Conservation (phyloP, 192 early-diverging fungal species). For the Gigaspora rosea region DNA sequence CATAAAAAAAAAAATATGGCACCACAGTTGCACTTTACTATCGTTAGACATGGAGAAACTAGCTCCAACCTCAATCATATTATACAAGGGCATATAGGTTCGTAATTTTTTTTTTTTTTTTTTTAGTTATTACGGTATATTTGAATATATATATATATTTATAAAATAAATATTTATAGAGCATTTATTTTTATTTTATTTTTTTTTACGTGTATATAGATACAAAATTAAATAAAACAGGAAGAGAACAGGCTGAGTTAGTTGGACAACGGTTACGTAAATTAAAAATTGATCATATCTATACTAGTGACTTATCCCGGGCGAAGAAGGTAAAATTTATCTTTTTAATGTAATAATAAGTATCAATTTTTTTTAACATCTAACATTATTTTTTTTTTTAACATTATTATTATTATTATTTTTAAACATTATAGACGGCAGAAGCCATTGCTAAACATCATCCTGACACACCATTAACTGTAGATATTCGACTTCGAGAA, state of each 20-base stretch:
- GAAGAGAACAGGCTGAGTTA: constrained; percentile 26
- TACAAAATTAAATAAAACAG: constrained; percentile 22
- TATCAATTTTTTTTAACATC: no score
- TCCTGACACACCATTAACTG: constrained; percentile 7
- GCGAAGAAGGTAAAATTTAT: constrained; percentile 22
- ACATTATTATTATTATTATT: neutral
- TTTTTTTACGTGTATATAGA: constrained; percentile 9
- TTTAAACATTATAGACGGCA: constrained; percentile 11
- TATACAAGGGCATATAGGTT: constrained; percentile 29
- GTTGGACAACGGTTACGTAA: constrained; percentile 23
- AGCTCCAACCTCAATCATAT: constrained; percentile 29
- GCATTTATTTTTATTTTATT: neutral
- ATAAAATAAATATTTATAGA: neutral
- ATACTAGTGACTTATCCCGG: constrained; percentile 27
- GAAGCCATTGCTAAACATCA: constrained; percentile 28
- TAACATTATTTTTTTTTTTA: no score
- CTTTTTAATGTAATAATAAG: neutral
- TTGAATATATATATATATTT: neutral
- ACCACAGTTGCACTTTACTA: constrained; percentile 21
- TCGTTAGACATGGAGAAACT: constrained; percentile 25
- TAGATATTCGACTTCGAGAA: constrained; percentile 20
- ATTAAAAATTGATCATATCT: constrained; percentile 29
- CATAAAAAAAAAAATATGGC: constrained; percentile 14
- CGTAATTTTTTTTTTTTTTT: no score
- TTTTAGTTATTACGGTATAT: no score